These are phyloP conservation scores for Beauveria rudraprayagi DNA, from an alignment of 2,329 filamentous ascomycete genomes.

Conservation along the genomic window DNA sequence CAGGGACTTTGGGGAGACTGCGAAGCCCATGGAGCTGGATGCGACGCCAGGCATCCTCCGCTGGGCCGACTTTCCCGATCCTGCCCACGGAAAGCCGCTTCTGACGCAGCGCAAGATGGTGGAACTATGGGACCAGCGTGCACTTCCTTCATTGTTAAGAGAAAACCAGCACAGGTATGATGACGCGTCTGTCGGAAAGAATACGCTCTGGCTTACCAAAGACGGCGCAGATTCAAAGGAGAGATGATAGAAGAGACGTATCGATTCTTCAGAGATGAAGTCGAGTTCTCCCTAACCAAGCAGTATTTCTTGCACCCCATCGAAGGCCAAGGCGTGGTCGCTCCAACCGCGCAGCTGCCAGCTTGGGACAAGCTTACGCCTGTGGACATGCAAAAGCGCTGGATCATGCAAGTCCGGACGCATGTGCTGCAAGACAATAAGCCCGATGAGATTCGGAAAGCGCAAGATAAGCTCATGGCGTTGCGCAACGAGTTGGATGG, in stretches of 20 bases:
- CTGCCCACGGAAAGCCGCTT: constrained; percentile 36
- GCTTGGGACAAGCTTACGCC: constrained; percentile 39
- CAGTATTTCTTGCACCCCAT: constrained; percentile 34
- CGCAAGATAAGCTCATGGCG: constrained; percentile 40
- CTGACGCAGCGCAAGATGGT: constrained; percentile 47
- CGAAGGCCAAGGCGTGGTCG: constrained; percentile 13
- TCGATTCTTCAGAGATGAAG: constrained; percentile 44
- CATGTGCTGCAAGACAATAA: constrained; percentile 49
- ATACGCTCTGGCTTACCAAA: background rate
- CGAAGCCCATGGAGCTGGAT: constrained; percentile 31
- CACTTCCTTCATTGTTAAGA: constrained; percentile 38
- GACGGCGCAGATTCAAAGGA: constrained; percentile 36
- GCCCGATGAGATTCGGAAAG: constrained; percentile 49
- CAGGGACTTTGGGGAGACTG: constrained; percentile 34
- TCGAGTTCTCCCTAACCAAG: constrained; percentile 45
- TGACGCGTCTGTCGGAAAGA: no score
- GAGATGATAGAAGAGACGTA: constrained; percentile 47
- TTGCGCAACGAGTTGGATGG: constrained; percentile 41
- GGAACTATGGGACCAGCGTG: constrained; percentile 45
- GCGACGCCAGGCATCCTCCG: constrained; percentile 39
- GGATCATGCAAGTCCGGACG: constrained; percentile 47
- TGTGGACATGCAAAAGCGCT: constrained; percentile 41
- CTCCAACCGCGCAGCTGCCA: constrained; percentile 29
- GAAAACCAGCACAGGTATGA: constrained; percentile 46
- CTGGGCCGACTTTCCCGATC: constrained; percentile 56